These are phyloP conservation scores for Aspergillus ochraceoroseus DNA, from an alignment of 2,329 filamentous ascomycete genomes.

Conservation along the genomic window DNA sequence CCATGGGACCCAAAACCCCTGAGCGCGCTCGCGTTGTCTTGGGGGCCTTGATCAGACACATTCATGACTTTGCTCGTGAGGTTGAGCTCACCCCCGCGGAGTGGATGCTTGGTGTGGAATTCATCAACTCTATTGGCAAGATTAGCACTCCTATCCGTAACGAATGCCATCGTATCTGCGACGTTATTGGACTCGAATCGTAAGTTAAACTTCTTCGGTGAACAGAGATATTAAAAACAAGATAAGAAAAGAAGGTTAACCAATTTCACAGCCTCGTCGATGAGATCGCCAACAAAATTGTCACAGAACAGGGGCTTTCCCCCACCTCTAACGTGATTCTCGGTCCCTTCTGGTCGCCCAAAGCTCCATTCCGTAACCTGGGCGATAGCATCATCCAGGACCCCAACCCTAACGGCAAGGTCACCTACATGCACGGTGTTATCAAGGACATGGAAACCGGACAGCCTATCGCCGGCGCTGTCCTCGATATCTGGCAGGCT, in stretches of 20 bases:
- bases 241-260: too few species aligned
- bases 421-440: slow-evolving; percentile 64
- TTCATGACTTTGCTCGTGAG: slow-evolving; percentile 75
- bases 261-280: slow-evolving; percentile 65
- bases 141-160: slow-evolving; percentile 64
- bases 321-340: slow-evolving; percentile 73
- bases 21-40: slow-evolving; percentile 62
- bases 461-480: slow-evolving; percentile 61
- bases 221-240: slow-evolving; percentile 8
- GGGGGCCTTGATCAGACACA: slow-evolving; percentile 60
- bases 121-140: slow-evolving; percentile 69
- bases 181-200: slow-evolving; percentile 67
- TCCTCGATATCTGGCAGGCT: slow-evolving; percentile 75
- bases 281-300: slow-evolving; percentile 67
- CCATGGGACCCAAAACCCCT: slow-evolving; percentile 65
- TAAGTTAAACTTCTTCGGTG: slow-evolving; percentile 27
- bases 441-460: slow-evolving; percentile 62
- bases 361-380: slow-evolving; percentile 65
- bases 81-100: slow-evolving; percentile 71
- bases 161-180: slow-evolving; percentile 67
- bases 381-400: slow-evolving; percentile 64
- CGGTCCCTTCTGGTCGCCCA: slow-evolving; percentile 71
- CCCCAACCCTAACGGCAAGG: slow-evolving; percentile 52
- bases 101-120: slow-evolving; percentile 70
- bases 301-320: slow-evolving; percentile 56